Conservation (phyloP, 2,329 filamentous ascomycete genomes). For the Clonostachys chloroleuca region DNA sequence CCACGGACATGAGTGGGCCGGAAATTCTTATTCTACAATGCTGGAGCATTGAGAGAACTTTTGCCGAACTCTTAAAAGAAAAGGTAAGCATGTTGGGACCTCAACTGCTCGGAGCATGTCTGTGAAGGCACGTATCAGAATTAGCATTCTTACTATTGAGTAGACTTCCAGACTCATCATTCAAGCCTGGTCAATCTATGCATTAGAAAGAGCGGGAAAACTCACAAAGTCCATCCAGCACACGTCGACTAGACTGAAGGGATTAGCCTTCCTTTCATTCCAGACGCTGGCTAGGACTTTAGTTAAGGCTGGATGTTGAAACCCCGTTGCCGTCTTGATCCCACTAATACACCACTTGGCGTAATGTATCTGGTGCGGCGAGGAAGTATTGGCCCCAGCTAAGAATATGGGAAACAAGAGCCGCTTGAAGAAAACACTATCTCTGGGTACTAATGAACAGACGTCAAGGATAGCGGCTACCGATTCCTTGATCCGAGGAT, state of each 20-base stretch:
- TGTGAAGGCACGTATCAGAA: no score
- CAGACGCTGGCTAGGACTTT: constrained; percentile 14
- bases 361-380: constrained; percentile 16
- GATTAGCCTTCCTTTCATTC: constrained; percentile 10
- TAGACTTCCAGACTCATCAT: no score
- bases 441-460: constrained; percentile 11
- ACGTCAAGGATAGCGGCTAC: constrained; percentile 15
- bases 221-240: constrained; percentile 21
- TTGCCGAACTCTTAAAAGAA: no score
- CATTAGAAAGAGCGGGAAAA: constrained; percentile 3
- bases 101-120: no score
- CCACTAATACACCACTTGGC: constrained; percentile 11
- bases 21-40: no score
- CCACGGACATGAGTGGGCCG: no score
- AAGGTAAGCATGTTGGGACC: no score
- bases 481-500: constrained; percentile 10
- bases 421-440: constrained; percentile 15
- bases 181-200: no score
- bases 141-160: no score
- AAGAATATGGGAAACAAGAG: constrained; percentile 18
- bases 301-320: constrained; percentile 14
- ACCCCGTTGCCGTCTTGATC: constrained; percentile 15
- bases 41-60: no score
- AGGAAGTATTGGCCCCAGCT: constrained; percentile 13
- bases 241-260: constrained; percentile 9